Evolutionary conservation across 495 filamentous ascomycete species (phyloP).

Genomic region (Hypoxylon subgilvum): DNA sequence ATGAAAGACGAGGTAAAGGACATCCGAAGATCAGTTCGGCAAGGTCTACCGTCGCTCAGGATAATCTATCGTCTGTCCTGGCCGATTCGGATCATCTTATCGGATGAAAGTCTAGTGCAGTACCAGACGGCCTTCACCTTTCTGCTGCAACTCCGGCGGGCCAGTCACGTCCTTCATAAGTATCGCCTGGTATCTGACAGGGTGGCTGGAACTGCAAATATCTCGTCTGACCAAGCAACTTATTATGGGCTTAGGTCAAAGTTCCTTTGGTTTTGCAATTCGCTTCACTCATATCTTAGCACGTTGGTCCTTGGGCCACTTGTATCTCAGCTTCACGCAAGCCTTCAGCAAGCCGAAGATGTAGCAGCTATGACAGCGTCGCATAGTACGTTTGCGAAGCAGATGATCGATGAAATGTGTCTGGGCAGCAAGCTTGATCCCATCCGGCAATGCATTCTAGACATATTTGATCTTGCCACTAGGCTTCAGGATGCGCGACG

Average conservation of each 20-base stretch:
- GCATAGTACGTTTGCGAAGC: slow-evolving; percentile 67
- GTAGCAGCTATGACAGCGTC: slow-evolving; percentile 80
- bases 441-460: slow-evolving; percentile 69
- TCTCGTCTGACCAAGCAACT: slow-evolving; percentile 45
- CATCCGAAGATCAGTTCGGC: slow-evolving; percentile 52
- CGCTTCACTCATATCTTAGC: slow-evolving; percentile 75
- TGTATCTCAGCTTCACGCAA: slow-evolving; percentile 55
- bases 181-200: slow-evolving; percentile 52
- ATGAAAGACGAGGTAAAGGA: slow-evolving; percentile 41
- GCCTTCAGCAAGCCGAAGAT: slow-evolving; percentile 67
- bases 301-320: slow-evolving; percentile 70
- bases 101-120: slow-evolving; percentile 59
- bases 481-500: slow-evolving; percentile 56
- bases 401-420: slow-evolving; percentile 68
- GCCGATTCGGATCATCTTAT: slow-evolving; percentile 85
- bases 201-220: slow-evolving; percentile 23
- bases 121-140: slow-evolving; percentile 78
- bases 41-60: slow-evolving; percentile 60
- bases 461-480: slow-evolving; percentile 64
- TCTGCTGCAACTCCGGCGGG: slow-evolving; percentile 76
- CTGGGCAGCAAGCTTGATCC: slow-evolving; percentile 67
- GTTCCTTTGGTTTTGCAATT: slow-evolving; percentile 79
- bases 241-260: slow-evolving; percentile 72
- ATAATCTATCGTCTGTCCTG: slow-evolving; percentile 74
- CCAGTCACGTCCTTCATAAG: slow-evolving; percentile 70